Evolutionary conservation across 1,284 basidiomycete species (phyloP).

Genomic region (Wallemia ichthyophaga): DNA sequence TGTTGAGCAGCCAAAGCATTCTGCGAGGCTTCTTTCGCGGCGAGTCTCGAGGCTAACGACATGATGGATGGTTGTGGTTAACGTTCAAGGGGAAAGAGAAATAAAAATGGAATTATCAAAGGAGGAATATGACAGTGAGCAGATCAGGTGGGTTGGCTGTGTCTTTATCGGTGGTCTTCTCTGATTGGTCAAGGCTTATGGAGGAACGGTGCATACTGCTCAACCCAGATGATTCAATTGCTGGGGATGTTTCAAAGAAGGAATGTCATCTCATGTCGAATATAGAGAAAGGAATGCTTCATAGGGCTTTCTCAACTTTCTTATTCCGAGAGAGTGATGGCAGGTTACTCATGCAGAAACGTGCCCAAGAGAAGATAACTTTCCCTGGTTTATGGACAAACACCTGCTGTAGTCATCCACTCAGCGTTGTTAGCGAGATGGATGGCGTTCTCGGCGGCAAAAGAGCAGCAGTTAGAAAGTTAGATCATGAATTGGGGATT

Average conservation of each 20-base stretch:
- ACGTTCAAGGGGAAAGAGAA: no score
- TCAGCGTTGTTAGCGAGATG: conserved; percentile 45
- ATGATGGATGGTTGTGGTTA: no score
- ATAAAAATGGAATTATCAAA: conserved; percentile 6
- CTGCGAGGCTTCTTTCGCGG: not conserved
- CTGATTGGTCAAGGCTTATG: conserved; percentile 38
- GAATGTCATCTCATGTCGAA: conserved; percentile 98
- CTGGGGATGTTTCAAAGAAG: conserved; percentile 87
- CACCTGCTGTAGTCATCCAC: conserved; percentile 92
- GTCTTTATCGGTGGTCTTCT: not conserved
- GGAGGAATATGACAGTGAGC: conserved; percentile 18
- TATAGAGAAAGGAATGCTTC: conserved; percentile 75
- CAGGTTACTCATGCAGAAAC: conserved; percentile 75
- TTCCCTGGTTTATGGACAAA: conserved; percentile 99
- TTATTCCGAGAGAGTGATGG: conserved; percentile 83
- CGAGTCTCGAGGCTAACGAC: not conserved
- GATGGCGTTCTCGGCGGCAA: conserved; percentile 47
- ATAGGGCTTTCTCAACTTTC: conserved; percentile 94
- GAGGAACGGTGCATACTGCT: conserved; percentile 91
- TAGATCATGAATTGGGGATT: conserved; percentile 91
- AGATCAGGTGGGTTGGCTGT: conserved; percentile 4
- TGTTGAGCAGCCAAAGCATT: not conserved
- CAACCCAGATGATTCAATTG: conserved; percentile 55
- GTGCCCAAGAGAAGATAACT: conserved; percentile 92
- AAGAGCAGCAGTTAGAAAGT: conserved; percentile 68